phyloP scores from a whole-genome alignment of 257 asterid species.

The Fraxinus quadrangulata region DNA sequence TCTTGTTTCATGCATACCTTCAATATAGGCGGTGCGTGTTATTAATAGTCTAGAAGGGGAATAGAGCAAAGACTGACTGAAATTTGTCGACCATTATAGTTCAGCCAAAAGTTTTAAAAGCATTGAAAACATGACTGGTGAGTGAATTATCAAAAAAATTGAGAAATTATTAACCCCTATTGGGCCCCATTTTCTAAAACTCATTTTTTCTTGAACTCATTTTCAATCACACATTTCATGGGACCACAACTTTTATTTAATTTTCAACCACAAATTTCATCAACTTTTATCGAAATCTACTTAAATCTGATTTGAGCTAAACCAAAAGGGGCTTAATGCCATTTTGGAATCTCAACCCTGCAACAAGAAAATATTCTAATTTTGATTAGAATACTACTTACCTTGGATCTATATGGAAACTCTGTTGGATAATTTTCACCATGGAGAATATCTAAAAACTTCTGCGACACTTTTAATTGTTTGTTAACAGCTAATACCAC shows the following conservation, averaged over 20 bases:
- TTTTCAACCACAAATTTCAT: no score
- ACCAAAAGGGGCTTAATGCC: not conserved
- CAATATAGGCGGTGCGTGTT: not conserved
- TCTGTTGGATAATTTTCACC: constrained; percentile 58
- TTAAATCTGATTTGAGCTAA: no score
- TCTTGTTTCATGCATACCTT: no score
- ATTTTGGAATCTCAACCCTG: constrained; percentile 7
- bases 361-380: not conserved
- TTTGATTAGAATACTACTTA: constrained; percentile 22
- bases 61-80: not conserved
- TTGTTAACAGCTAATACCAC: constrained; percentile 60
- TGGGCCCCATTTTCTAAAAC: no score
- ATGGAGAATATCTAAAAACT: constrained; percentile 59
- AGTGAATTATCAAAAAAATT: constrained; percentile 20
- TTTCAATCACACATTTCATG: no score
- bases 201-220: no score
- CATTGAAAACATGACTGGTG: not conserved
- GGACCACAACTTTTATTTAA: no score
- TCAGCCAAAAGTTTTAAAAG: constrained; percentile 16
- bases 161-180: not conserved
- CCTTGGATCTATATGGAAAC: constrained; percentile 74
- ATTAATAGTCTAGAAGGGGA: not conserved
- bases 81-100: not conserved
- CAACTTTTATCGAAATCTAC: no score
- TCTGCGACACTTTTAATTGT: constrained; percentile 59